A percentile compares a stretch with the other conserved stretches of the same genome.
These are phyloP conservation scores for Panicum miliaceum DNA, from an alignment of 176 grass and related monocot genomes.

Conservation along the genomic window DNA sequence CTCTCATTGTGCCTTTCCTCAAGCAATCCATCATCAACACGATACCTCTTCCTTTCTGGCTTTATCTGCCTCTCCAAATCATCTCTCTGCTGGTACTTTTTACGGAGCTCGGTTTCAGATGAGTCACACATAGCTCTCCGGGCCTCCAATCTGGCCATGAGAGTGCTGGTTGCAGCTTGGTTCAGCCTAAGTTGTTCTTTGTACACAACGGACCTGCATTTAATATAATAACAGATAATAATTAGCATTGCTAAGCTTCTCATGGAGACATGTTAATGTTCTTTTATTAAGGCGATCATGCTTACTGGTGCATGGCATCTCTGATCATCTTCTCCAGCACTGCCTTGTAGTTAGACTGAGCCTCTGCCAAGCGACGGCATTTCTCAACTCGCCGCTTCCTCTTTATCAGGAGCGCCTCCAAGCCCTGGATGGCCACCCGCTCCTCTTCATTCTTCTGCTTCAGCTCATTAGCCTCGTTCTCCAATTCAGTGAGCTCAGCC, in stretches of 20 bases:
- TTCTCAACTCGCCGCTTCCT: conserved; percentile 72
- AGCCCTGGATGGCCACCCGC: conserved; percentile 63
- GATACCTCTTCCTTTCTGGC: conserved; percentile 80
- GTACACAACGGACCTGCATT: conserved; percentile 87
- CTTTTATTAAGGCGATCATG: background rate
- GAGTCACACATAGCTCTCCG: conserved; percentile 87
- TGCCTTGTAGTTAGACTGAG: conserved; percentile 86
- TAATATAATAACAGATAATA: conserved; percentile 4
- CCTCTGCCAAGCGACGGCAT: conserved; percentile 72
- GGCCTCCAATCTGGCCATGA: conserved; percentile 92
- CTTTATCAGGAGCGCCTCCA: conserved; percentile 80
- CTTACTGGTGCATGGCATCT: conserved; percentile 99
- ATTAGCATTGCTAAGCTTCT: background rate
- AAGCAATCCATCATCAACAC: conserved; percentile 55
- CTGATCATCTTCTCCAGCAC: conserved; percentile 99
- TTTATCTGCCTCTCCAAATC: conserved; percentile 81
- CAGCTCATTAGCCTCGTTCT: conserved; percentile 64
- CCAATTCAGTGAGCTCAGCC: conserved; percentile 66
- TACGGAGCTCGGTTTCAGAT: conserved; percentile 82
- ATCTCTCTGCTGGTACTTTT: conserved; percentile 83
- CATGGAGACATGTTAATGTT: background rate
- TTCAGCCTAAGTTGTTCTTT: conserved; percentile 95
- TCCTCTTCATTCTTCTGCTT: conserved; percentile 74
- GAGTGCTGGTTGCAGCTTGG: conserved; percentile 72
- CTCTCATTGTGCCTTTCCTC: conserved; percentile 58